Evolutionary conservation across 208 protist genomes (phyloP).

Genomic region (Leishmania gerbilli): DNA sequence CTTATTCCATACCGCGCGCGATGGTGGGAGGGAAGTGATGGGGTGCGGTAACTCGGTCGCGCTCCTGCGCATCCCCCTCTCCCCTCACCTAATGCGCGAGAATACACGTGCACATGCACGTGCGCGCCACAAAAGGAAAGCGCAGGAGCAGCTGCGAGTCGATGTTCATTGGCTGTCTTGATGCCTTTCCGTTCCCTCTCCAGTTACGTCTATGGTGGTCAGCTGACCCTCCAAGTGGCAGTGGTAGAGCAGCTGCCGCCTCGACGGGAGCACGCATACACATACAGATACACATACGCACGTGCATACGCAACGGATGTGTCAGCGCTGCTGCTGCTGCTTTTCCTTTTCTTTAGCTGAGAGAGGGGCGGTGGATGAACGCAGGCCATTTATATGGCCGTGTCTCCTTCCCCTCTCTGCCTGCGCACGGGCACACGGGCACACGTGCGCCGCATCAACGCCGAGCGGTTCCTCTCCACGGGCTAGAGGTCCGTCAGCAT

Average conservation of each 20-base stretch:
- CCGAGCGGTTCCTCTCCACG: background rate
- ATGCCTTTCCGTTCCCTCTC: background rate
- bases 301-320: background rate
- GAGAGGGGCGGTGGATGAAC: background rate
- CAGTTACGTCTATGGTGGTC: background rate
- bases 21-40: background rate
- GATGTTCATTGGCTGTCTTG: too few species aligned
- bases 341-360: background rate
- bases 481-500: constrained; percentile 60
- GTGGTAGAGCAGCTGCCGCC: background rate
- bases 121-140: background rate
- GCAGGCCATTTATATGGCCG: background rate
- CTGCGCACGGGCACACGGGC: background rate
- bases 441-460: background rate
- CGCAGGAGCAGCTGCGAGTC: background rate
- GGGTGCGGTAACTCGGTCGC: background rate
- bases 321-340: background rate
- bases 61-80: background rate
- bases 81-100: too few species aligned
- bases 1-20: background rate
- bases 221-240: background rate
- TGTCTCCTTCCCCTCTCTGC: background rate
- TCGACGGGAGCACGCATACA: background rate
- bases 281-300: background rate
- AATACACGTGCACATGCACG: background rate